Evolutionary conservation across 2,329 filamentous ascomycete species (phyloP), one percentile per base, ranked within the genome.

Genomic region (Clarireedia homoeocarpa): DNA sequence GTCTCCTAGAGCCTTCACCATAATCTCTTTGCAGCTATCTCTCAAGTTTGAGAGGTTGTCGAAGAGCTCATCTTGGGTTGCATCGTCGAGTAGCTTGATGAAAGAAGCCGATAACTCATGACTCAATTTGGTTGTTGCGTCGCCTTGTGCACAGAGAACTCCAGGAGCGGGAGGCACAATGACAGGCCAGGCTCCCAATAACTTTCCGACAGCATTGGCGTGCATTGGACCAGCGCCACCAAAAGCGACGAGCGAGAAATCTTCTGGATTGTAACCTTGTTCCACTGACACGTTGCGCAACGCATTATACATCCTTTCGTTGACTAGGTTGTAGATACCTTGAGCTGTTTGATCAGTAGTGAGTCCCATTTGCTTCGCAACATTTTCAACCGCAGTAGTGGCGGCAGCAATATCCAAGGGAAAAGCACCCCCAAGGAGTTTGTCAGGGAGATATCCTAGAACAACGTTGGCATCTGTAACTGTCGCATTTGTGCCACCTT

Each of bases 221-320:
- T 52, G 50, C 26, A 52, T 15, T 12, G 50, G 50, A 12, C 50
- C 50, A n/a, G 50, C 50, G 14, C 50, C 50, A n/a, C 40, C 50
- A 24, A 52, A 52, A 0, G 50, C 50, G 34, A 52, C 40, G 1
- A 52, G 40, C 23, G 50, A 34, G 7, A 52, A 52, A 10, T 52
- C 50, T 24, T 52, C 50, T 2, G 50, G 50, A 20, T 52, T 52
- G 7, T 52, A 52, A 24, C 50, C 50, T 46, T 52, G 50, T 34
- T 52, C 50, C 23, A 52, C 50, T 1, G 50, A 52, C 14, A 52
- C 40, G 15, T 52, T 52, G 5, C 17, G 39, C 7, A 52, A 46
- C 7, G 50, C 40, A 24, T 52, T 52, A 14, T 52, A 52, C 40
- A 52, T 46, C 17, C 30, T 52, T 24, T 52, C 50, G 17, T 52